Percentiles rank a stretch among this genome's conserved stretches.
Conservation (phyloP, 441 rosid genomes). For the Codiaeum variegatum region DNA sequence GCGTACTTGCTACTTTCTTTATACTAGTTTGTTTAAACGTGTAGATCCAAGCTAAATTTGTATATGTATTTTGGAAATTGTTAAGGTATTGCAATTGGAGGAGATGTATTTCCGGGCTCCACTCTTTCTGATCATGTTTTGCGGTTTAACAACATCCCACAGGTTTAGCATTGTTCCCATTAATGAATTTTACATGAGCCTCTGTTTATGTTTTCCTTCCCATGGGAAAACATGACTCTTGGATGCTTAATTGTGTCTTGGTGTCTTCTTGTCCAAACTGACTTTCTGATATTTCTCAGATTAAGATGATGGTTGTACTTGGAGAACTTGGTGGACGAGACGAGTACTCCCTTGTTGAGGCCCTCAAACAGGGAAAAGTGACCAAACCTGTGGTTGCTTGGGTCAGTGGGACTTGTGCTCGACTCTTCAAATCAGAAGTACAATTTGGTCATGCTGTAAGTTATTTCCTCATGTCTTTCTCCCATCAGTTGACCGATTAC, state of each 20-base stretch:
- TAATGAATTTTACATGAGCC: background rate
- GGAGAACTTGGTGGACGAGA: constrained; percentile 97
- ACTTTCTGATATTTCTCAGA: constrained; percentile 36
- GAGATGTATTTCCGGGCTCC: constrained; percentile 96
- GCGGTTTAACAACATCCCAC: constrained; percentile 93
- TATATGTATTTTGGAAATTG: constrained; percentile 22
- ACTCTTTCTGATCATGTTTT: constrained; percentile 87
- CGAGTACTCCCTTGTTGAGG: constrained; percentile 93
- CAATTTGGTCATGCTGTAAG: constrained; percentile 99
- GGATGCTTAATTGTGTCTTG: background rate
- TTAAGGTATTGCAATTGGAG: constrained; percentile 92
- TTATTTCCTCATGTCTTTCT: constrained; percentile 23
- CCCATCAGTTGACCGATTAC: constrained; percentile 5
- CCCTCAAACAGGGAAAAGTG: constrained; percentile 86
- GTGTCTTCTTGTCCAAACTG: constrained; percentile 8
- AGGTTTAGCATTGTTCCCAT: constrained; percentile 39
- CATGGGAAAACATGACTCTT: background rate
- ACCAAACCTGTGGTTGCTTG: constrained; percentile 94
- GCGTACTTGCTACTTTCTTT: constrained; percentile 13
- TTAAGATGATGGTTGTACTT: constrained; percentile 90
- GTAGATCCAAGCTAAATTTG: constrained; percentile 19
- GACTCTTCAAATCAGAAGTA: constrained; percentile 92
- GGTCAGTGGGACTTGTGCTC: constrained; percentile 98
- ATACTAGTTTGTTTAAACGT: constrained; percentile 12
- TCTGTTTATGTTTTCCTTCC: background rate